Conservation (phyloP, 306 rosid genomes). For the Vigna unguiculata region DNA sequence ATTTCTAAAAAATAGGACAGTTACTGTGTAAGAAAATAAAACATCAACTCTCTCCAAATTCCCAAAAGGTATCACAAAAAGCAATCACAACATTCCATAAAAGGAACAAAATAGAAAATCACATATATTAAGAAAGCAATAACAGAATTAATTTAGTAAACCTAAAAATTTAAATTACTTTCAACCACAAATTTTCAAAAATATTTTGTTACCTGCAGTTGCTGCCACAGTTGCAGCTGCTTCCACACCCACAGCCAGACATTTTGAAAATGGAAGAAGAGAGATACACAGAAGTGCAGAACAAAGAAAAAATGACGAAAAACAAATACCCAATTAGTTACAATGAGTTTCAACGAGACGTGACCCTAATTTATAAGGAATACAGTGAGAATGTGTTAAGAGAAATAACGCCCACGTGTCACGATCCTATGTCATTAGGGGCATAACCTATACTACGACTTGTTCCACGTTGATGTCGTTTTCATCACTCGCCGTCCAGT, state of each 20-base stretch:
- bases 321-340: no score
- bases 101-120: background rate
- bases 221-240: conserved; percentile 47
- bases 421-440: background rate
- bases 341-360: background rate
- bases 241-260: conserved; percentile 70
- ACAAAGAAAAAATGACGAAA: background rate
- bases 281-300: background rate
- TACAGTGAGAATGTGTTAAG: background rate
- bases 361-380: conserved; percentile 4
- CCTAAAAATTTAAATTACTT: background rate
- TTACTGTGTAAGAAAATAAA: background rate
- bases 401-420: conserved; percentile 28
- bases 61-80: background rate
- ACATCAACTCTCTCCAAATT: background rate
- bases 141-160: background rate
- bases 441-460: background rate
- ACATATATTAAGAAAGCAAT: background rate
- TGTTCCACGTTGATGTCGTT: background rate
- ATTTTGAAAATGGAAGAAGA: background rate
- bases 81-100: background rate
- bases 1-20: no score
- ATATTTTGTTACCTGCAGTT: background rate
- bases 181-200: background rate
- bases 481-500: background rate